Evolutionary conservation across 2,329 filamentous ascomycete species (phyloP), one percentile per base, ranked within the genome.

Genomic region (Pseudogymnoascus sp.): DNA sequence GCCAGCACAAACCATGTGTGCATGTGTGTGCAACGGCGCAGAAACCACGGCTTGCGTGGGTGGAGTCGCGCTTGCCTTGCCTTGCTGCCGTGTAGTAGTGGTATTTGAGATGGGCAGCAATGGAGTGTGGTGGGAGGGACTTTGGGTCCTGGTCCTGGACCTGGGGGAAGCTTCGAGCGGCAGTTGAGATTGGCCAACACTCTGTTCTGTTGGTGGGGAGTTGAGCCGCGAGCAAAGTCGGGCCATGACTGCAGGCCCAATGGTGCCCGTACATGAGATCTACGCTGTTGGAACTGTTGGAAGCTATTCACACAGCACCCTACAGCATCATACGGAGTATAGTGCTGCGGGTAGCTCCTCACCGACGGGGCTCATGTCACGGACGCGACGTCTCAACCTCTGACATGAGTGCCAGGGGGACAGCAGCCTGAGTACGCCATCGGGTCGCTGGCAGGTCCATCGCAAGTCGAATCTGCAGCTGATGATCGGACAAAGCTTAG

Each of bases 401-500:
- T 33, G 47, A 56, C 47, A 56, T 8, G 26, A 31, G 33, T 33
- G 26, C 47, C 26, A 56, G 29, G 26, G 47, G 47, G 26, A 14
- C 29, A 2, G 10, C n/a, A 6, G 10, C n/a, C n/a, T n/a, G n/a
- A n/a, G n/a, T n/a, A n/a, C 26, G 47, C 29, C 47, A 56, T 56
- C 47, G 47, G 47, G 10, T 33, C 14, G 8, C 47, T 56, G 47
- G 47, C 47, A 26, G 47, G 47, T 19, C 47, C 29, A 19, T 56
- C 26, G 2, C 26, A 33, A 56, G 47, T 31, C n/a, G 26, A 33
- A 56, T 56, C 47, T 56, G 47, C 47, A 33, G 26, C 47, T 33
- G n/a, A 19, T 56, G 47, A 56, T 56, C 47, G 47, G 47, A 33
- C 47, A 33, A 56, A 56, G 47, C 47, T 56, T 56, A 56, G 47